Base-by-base conservation (phyloP, 2,329 filamentous ascomycete genomes). In the Aspergillus latus region DNA sequence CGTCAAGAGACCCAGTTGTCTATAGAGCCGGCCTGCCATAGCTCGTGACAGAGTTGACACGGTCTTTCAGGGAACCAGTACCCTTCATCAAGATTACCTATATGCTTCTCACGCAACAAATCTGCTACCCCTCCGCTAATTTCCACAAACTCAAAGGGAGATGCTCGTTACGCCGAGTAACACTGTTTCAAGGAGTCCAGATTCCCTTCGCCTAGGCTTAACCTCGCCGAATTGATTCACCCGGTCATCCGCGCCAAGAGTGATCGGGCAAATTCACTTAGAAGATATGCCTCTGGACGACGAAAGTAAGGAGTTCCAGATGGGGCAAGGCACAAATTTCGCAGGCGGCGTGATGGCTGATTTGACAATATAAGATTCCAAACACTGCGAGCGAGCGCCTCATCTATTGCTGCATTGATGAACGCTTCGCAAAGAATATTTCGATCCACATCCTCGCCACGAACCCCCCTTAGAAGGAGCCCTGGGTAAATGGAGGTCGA, bases 381-480 rank as follows among this genome's bases (percentile, higher is more conserved):
- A 16, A 57, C 52, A 5, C 9, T 28, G 3, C 9, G 29, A 4
- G 30, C 54, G 10, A 57, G 49, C 8, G 42, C 11, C 9, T 30
- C 49, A 36, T 57, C 54, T 2, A 48, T 49, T 7, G 54, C 49
- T 13, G 49, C 49, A 16, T 57, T 52, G 43, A 48, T 43, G 16
- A 57, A 49, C 5, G 26, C 37, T 15, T 52, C 44, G 4, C 54
- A 42, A 26, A 52, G 9, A 6, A 43, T 16, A 34, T 34, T 10
- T 10, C 6, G 30, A 34, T 34, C 30, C 7, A 10, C 10, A 7
- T 34, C 30, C 30, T 34, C 30, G 30, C 30, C 30, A 10, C 30
- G 30, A 10, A 34, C 2, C 30, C 6, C 10, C 21, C 3, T 21
- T 21, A 3, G 21, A 21, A 21, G 21, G 21, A 21, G 21, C 2